Evolutionary conservation across 176 grass and related monocot species (phyloP), one percentile per base, ranked within the genome.

Genomic region (Musa schizocarpa): DNA sequence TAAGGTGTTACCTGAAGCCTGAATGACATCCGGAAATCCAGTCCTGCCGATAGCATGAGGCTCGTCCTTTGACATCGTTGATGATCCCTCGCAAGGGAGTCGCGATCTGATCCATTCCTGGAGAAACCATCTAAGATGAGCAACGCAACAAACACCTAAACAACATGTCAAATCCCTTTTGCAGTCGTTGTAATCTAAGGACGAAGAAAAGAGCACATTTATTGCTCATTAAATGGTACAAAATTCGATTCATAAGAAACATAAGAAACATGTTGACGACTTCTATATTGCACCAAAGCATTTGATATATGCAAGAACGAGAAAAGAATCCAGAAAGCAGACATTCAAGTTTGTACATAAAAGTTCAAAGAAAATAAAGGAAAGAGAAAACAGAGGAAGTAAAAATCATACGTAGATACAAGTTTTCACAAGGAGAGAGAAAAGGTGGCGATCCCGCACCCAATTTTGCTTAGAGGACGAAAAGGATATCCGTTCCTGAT

Each of bases 31-130:
- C 90, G 61, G 76, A 75, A 65, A n/a, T 12, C 95, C 95, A 98
- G 59, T 98, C 95, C 73, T 93, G 82, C 61, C 51, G 85, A 61
- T 98, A 98, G 79, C 88, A 98, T 53, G 64, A 48, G 71, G 79
- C 74, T 76, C 95, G 79, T 68, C 88, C 88, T 76, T 84, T 84
- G 23, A 91, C 59, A 91, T 93, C 95, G 3, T 76, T 68, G 13
- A 61, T n/a, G 20, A 98, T 87, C 52, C 95, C 95, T 54, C 59
- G 85, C 0, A 88, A 88, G 27, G 86, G 90, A 63, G 49, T 79
- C 3, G 12, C 59, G 20, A 64, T 52, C 16, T 82, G 53, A 76
- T 87, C 88, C 95, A 93, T 98, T 9, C 16, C 78, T 80, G 77
- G 29, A 71, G 16, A 72, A 9, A 21, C 48, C 9, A 50, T 50